Conservation (phyloP, 768 basidiomycete species). For the Phanerochaete carnosa region DNA sequence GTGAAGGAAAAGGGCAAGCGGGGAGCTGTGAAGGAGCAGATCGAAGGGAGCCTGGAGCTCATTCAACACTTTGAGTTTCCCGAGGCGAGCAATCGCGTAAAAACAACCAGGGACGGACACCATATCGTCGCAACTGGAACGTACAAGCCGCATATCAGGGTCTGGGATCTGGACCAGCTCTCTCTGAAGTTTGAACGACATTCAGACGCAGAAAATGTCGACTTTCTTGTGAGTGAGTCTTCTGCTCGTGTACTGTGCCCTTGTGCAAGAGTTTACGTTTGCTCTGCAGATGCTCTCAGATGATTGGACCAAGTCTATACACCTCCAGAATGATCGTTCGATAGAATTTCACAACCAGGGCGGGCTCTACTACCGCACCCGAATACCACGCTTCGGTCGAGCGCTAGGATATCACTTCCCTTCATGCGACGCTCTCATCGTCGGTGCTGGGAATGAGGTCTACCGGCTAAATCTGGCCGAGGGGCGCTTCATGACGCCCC, state of each 20-base stretch:
- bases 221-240: constrained; percentile 87
- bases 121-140: constrained; percentile 93
- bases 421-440: constrained; percentile 86
- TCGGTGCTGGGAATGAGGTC: constrained; percentile 82
- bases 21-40: constrained; percentile 57
- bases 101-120: constrained; percentile 87
- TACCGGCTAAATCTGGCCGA: constrained; percentile 95
- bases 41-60: constrained; percentile 85
- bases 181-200: constrained; percentile 95
- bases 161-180: constrained; percentile 92
- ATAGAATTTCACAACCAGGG: constrained; percentile 93
- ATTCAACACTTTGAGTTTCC: constrained; percentile 97
- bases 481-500: constrained; percentile 86
- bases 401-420: constrained; percentile 91
- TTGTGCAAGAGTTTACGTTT: background rate
- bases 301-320: constrained; percentile 98
- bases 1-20: constrained; percentile 66
- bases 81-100: constrained; percentile 90
- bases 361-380: constrained; percentile 87
- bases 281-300: constrained; percentile 78
- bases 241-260: constrained; percentile 1
- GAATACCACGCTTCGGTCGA: constrained; percentile 94
- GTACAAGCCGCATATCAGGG: constrained; percentile 96
- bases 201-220: constrained; percentile 94
- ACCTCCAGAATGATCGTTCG: constrained; percentile 94